Base-by-base conservation (phyloP, 495 filamentous ascomycete species). In the Cenococcum geophilum region DNA sequence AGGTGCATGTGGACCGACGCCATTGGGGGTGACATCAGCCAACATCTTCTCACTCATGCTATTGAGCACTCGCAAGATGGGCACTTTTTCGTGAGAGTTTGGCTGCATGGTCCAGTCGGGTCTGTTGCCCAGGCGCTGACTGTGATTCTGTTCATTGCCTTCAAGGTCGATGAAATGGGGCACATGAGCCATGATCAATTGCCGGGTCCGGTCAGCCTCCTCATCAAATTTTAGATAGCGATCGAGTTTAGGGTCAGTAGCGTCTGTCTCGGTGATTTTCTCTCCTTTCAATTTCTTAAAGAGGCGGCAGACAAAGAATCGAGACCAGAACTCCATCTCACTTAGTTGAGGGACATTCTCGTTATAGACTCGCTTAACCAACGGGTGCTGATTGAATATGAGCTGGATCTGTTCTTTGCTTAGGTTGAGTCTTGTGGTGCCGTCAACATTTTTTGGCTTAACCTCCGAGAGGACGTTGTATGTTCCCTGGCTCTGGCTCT, bases 381-480 rank as follows among this genome's bases (percentile, higher is more conserved):
- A 79, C 11, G 93, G 89, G 73, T 98, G 91, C 71, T 97, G 92
- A 51, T 82, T 82, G 72, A 98, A 92, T 58, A 98, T 93, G 60
- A 95, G 81, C 69, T 89, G 85, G 58, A 97, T 90, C 71, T 97
- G 92, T 74, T 97, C 93, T 61, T 89, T 87, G 69, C 82, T 91
- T 53, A 98, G 86, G 70, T 86, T 91, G 64, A 98, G 76, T 72
- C 87, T 89, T 11, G 84, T 79, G 58, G 86, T 82, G 56, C 85
- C 87, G 69, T 93, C 87, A 58, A 89, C 88, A 5, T 84, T 81
- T 27, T 83, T 82, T 12, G 89, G 86, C 73, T 92, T 95, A 57
- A 98, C 82, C n/a, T 85, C 85, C 0, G 93, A 89, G 1, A 98
- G 77, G 5, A 97, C 90, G 67, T 98, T 97, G 73, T 96, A 96